Percentiles rank a stretch among this genome's conserved stretches.
Evolutionary conservation across 2,329 filamentous ascomycete species (phyloP).

Genomic region (Aspergillus tubingensis): DNA sequence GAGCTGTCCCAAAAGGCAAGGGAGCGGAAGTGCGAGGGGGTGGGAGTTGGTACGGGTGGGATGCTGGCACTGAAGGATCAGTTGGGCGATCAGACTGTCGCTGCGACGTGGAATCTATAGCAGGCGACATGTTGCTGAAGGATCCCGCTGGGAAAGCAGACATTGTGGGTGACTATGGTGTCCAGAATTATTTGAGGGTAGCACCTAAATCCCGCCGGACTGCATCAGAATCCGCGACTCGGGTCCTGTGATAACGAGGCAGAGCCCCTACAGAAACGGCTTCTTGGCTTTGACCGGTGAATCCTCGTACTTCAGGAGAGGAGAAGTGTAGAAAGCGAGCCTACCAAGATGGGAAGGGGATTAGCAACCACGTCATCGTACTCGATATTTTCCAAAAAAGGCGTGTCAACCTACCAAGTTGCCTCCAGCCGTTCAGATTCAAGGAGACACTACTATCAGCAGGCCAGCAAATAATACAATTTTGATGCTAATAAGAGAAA

Average conservation of each 20-base stretch:
- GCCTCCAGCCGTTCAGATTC: neutral
- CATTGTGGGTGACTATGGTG: conserved; percentile 26
- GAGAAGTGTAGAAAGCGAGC: neutral
- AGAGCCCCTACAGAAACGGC: neutral
- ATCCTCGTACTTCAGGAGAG: neutral
- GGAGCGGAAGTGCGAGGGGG: conserved; percentile 37
- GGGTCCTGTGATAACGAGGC: neutral
- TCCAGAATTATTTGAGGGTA: neutral
- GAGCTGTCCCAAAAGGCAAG: conserved; percentile 40
- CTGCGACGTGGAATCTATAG: conserved; percentile 29
- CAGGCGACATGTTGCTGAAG: conserved; percentile 44
- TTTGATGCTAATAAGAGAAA: neutral
- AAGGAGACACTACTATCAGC: neutral
- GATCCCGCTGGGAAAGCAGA: conserved; percentile 41
- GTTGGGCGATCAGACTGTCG: conserved; percentile 30
- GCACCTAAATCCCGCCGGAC: neutral
- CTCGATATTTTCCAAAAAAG: neutral
- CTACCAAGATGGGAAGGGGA: neutral
- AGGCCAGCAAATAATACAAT: neutral
- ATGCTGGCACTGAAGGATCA: conserved; percentile 35
- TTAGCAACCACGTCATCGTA: neutral
- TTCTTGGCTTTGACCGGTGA: neutral
- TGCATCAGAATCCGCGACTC: neutral
- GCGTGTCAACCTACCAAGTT: neutral
- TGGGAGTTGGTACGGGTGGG: conserved; percentile 43